These are phyloP conservation scores for Epichloe sp. DNA, from an alignment of 2,329 filamentous ascomycete genomes.

Conservation along the genomic window DNA sequence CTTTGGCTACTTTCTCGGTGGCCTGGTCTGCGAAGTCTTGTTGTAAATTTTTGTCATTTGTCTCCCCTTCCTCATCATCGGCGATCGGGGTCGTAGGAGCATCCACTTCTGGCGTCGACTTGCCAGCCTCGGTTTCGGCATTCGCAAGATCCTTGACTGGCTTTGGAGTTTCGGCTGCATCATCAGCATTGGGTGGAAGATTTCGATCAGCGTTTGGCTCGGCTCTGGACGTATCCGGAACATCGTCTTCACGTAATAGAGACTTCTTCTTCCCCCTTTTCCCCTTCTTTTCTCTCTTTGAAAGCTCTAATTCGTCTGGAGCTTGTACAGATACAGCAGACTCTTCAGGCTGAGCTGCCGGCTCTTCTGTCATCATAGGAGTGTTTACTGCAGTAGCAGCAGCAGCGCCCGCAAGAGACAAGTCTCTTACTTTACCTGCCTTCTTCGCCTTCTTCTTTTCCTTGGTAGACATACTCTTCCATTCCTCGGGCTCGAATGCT, in stretches of 20 bases:
- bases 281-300: constrained; percentile 9
- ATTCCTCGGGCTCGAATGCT: constrained; percentile 8
- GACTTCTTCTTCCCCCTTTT: constrained; percentile 10
- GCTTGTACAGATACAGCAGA: not conserved
- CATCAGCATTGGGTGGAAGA: not conserved
- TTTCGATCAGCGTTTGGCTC: not conserved
- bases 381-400: constrained; percentile 2
- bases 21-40: not conserved
- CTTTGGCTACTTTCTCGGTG: not conserved
- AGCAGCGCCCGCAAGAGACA: constrained; percentile 3
- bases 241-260: constrained; percentile 2
- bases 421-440: constrained; percentile 9
- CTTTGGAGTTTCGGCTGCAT: not conserved
- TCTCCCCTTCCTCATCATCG: not conserved
- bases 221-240: not conserved
- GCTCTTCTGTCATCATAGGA: not conserved
- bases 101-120: not conserved
- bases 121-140: not conserved
- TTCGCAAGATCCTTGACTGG: not conserved
- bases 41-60: not conserved
- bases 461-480: constrained; percentile 8
- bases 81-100: not conserved
- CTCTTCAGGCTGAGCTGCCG: constrained; percentile 4
- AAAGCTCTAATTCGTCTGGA: constrained; percentile 6
- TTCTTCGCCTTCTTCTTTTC: constrained; percentile 11